phyloP scores from a whole-genome alignment of 225 moss, liverwort and hornwort genomes.

The Pleurozium schreberi region DNA sequence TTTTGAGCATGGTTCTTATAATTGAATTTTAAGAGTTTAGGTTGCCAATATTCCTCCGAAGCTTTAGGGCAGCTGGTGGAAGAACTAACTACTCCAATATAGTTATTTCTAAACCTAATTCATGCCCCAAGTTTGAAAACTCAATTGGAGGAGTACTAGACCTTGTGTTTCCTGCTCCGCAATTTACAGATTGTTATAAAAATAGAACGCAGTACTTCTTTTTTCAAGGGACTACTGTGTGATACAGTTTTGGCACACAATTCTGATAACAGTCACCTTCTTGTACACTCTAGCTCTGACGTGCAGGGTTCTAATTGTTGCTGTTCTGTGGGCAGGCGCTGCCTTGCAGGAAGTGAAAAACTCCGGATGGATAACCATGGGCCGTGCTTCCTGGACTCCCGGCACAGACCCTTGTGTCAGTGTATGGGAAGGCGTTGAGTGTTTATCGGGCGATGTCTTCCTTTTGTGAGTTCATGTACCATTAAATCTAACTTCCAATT shows the following conservation, averaged over 20 bases:
- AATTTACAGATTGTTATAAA: background rate
- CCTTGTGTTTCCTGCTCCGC: background rate
- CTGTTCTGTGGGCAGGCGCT: background rate
- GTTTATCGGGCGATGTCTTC: background rate
- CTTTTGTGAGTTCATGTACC: background rate
- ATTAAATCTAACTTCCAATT: background rate
- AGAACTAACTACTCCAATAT: background rate
- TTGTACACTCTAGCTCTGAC: background rate
- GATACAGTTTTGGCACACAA: background rate
- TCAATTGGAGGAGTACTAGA: background rate
- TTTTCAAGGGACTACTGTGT: background rate
- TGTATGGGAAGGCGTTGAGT: slow-evolving; percentile 8
- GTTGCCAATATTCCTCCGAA: background rate
- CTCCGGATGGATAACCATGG: slow-evolving; percentile 4
- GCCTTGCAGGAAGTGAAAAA: slow-evolving; percentile 14
- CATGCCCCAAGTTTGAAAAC: background rate
- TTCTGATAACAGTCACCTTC: background rate
- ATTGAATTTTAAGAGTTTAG: background rate
- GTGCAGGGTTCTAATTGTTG: background rate
- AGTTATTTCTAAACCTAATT: background rate
- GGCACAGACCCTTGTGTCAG: slow-evolving; percentile 14
- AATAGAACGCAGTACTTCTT: background rate
- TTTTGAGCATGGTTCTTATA: too few species aligned
- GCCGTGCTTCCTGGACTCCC: background rate
- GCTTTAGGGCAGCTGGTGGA: background rate